Evolutionary conservation across 306 rosid species (phyloP).

Genomic region (Myrica gale): DNA sequence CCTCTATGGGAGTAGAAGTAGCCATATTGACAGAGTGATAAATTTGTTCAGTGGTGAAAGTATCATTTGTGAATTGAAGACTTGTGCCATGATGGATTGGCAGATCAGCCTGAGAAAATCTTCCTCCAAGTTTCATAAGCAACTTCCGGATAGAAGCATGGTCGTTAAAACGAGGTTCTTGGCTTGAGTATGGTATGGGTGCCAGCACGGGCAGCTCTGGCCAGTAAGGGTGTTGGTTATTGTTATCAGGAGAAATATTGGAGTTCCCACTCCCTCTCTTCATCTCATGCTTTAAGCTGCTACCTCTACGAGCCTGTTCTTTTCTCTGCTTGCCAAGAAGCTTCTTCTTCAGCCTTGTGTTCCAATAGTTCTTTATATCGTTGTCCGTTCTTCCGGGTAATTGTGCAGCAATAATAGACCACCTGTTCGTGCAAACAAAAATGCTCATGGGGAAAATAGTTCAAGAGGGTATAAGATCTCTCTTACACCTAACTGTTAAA

Average conservation of each 20-base stretch:
- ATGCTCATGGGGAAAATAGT: background rate
- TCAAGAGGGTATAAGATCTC: background rate
- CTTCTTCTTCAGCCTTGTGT: slow-evolving; percentile 87
- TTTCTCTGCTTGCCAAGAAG: slow-evolving; percentile 76
- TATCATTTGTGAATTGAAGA: slow-evolving; percentile 30
- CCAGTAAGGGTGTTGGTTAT: slow-evolving; percentile 51
- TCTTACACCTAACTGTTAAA: background rate
- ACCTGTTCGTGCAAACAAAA: slow-evolving; percentile 34
- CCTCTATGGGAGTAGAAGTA: slow-evolving; percentile 26
- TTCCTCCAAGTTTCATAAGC: slow-evolving; percentile 66
- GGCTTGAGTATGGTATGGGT: slow-evolving; percentile 31
- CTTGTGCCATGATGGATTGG: slow-evolving; percentile 30
- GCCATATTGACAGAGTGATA: slow-evolving; percentile 22
- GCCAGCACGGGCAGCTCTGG: slow-evolving; percentile 53
- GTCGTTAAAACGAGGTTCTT: slow-evolving; percentile 48
- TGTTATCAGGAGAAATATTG: slow-evolving; percentile 19
- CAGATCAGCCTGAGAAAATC: slow-evolving; percentile 41
- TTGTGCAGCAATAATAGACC: slow-evolving; percentile 93
- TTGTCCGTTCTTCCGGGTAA: slow-evolving; percentile 88
- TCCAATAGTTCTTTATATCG: slow-evolving; percentile 93
- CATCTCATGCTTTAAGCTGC: slow-evolving; percentile 38
- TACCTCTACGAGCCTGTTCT: slow-evolving; percentile 45
- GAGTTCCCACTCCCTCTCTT: slow-evolving; percentile 31
- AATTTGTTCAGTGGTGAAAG: slow-evolving; percentile 21
- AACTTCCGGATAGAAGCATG: slow-evolving; percentile 52